These are phyloP conservation scores for Sarcomyxa edulis DNA, from an alignment of 768 basidiomycete genomes.

Conservation along the genomic window DNA sequence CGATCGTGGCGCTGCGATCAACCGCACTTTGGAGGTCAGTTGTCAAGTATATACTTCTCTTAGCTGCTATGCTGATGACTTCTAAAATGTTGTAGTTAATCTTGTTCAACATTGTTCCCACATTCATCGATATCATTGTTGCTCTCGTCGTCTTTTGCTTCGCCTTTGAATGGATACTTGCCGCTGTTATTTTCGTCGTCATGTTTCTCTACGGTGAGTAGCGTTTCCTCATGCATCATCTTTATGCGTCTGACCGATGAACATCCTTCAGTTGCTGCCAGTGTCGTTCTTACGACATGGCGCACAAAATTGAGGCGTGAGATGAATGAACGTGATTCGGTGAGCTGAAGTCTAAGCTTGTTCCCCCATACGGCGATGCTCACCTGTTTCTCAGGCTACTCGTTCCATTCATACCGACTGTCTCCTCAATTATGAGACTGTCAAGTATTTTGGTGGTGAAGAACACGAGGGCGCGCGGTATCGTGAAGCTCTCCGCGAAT, in stretches of 20 bases:
- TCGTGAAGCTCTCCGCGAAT: constrained; percentile 61
- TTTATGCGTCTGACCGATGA: constrained; percentile 1
- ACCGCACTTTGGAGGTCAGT: constrained; percentile 68
- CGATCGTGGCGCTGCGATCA: constrained; percentile 82
- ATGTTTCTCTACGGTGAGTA: constrained; percentile 70
- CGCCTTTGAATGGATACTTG: constrained; percentile 62
- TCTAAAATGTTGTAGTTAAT: constrained; percentile 43
- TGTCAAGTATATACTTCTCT: constrained; percentile 1
- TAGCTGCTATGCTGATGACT: too few relatives aligned
- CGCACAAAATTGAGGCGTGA: constrained; percentile 67
- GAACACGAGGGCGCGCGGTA: constrained; percentile 73
- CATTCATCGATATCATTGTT: constrained; percentile 72
- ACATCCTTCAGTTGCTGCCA: constrained; percentile 35
- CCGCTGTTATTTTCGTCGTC: constrained; percentile 62
- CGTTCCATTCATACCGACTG: constrained; percentile 83
- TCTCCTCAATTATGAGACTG: constrained; percentile 77
- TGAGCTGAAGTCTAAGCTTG: too few relatives aligned
- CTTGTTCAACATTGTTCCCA: constrained; percentile 81
- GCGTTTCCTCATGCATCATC: not conserved
- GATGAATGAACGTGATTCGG: constrained; percentile 82
- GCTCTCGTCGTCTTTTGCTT: constrained; percentile 65
- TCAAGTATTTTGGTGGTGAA: constrained; percentile 89
- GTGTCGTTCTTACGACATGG: constrained; percentile 60
- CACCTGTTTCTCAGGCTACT: constrained; percentile 50
- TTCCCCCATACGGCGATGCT: too few relatives aligned